Evolutionary conservation across 2,329 filamentous ascomycete genomes (phyloP).

Genomic region (Zopfia rhizophila): DNA sequence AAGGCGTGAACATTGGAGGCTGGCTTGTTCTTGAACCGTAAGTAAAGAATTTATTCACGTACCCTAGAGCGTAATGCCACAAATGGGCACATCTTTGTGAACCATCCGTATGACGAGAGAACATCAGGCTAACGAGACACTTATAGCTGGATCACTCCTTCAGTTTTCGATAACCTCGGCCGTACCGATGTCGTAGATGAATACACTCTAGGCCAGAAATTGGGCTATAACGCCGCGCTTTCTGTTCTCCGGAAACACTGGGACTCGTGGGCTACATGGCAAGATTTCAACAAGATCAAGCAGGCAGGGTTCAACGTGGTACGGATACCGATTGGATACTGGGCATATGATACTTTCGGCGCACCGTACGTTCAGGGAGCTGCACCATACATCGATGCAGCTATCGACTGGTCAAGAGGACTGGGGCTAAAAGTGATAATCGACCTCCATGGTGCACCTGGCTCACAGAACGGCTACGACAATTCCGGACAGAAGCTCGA

Average conservation of each 20-base stretch:
- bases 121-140: constrained; percentile 1
- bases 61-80: too few species aligned
- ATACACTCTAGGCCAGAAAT: constrained; percentile 61
- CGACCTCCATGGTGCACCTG: constrained; percentile 67
- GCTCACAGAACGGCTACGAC: constrained; percentile 70
- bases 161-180: constrained; percentile 58
- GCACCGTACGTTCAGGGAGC: constrained; percentile 64
- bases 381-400: constrained; percentile 64
- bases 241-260: constrained; percentile 60
- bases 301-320: constrained; percentile 68
- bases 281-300: constrained; percentile 67
- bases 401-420: constrained; percentile 66
- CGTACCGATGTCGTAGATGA: constrained; percentile 59
- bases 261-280: constrained; percentile 61
- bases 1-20: constrained; percentile 62
- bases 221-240: constrained; percentile 59
- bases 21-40: constrained; percentile 61
- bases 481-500: constrained; percentile 65
- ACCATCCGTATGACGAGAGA: neutral
- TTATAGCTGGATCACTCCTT: constrained; percentile 66
- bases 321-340: constrained; percentile 68
- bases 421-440: constrained; percentile 67
- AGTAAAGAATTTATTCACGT: constrained; percentile 30
- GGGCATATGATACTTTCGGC: constrained; percentile 65
- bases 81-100: too few species aligned